Percentiles rank a stretch among this genome's conserved stretches.
These are phyloP conservation scores for Phytophthora colocasiae DNA, from an alignment of 352 stramenopile genomes.

Conservation along the genomic window DNA sequence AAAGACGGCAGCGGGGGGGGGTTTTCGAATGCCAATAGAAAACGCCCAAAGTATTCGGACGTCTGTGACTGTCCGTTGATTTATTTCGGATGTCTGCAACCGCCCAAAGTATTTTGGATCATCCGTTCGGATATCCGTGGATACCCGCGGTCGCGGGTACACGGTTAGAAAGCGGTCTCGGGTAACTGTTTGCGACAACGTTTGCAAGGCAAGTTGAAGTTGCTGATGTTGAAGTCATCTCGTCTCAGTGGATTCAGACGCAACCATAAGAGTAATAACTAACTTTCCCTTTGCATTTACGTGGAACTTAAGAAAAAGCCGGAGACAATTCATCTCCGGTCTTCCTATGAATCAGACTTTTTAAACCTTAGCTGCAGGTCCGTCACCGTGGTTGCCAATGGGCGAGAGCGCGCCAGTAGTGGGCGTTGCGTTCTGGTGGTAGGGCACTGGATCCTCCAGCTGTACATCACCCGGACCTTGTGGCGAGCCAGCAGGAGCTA, in stretches of 20 bases:
- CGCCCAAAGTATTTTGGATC: too few species aligned
- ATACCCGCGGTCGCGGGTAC: too few species aligned
- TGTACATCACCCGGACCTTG: constrained; percentile 29
- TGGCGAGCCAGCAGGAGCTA: constrained; percentile 4
- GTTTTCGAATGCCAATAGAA: too few species aligned
- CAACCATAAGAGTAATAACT: neutral
- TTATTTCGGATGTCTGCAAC: too few species aligned
- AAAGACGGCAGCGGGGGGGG: too few species aligned
- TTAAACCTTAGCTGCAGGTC: constrained; percentile 32
- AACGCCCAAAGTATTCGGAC: too few species aligned
- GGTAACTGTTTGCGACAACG: too few species aligned
- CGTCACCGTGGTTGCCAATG: constrained; percentile 28
- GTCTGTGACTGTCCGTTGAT: too few species aligned
- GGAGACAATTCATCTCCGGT: neutral
- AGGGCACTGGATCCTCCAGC: constrained; percentile 41
- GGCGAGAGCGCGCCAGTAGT: constrained; percentile 37
- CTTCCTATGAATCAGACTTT: neutral
- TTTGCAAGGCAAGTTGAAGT: neutral
- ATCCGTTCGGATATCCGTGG: too few species aligned
- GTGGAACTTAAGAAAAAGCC: neutral
- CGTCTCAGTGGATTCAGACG: neutral
- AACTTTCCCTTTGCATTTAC: constrained; percentile 13
- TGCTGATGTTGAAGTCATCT: constrained; percentile 20
- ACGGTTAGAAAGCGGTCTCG: too few species aligned
- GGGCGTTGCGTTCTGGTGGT: constrained; percentile 41